A percentile compares a stretch with the other conserved stretches of the same genome.
Evolutionary conservation across 352 stramenopile genomes (phyloP).

Genomic region (Phytophthora pisi): DNA sequence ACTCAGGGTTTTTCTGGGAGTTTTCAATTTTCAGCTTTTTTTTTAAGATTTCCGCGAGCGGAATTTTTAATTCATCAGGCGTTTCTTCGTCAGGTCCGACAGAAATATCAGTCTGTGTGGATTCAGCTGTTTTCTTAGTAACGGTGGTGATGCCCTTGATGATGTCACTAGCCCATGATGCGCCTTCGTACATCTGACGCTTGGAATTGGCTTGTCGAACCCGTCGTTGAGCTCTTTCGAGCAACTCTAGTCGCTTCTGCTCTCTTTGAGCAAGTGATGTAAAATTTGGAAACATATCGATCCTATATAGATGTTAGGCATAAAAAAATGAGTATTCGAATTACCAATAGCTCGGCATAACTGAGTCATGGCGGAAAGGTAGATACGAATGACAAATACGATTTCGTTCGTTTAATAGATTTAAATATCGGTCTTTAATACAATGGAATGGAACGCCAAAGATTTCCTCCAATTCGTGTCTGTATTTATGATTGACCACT

Average conservation of each 20-base stretch:
- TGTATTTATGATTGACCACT: background rate
- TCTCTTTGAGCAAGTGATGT: too few relatives aligned
- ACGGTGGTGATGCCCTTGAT: too few relatives aligned
- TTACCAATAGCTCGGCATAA: background rate
- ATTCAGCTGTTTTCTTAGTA: background rate
- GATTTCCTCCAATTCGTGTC: background rate
- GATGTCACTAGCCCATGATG: too few relatives aligned
- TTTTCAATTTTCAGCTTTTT: too few relatives aligned
- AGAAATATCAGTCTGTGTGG: background rate
- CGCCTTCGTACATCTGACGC: too few relatives aligned
- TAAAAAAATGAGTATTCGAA: background rate
- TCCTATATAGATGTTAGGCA: background rate
- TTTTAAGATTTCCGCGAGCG: too few relatives aligned
- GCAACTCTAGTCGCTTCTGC: background rate
- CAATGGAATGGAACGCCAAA: slow-evolving; percentile 3
- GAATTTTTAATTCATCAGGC: too few relatives aligned
- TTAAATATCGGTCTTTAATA: slow-evolving; percentile 3
- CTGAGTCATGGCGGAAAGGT: background rate
- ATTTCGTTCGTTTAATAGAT: background rate
- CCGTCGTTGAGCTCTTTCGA: too few relatives aligned
- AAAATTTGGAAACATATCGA: background rate
- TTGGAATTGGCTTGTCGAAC: too few relatives aligned
- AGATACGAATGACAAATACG: background rate
- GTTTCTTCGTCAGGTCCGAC: too few relatives aligned
- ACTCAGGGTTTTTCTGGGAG: too few relatives aligned